Base-by-base conservation (phyloP, 225 moss, liverwort and hornwort genomes). In the Bryoerythrophyllum caledonicum region DNA sequence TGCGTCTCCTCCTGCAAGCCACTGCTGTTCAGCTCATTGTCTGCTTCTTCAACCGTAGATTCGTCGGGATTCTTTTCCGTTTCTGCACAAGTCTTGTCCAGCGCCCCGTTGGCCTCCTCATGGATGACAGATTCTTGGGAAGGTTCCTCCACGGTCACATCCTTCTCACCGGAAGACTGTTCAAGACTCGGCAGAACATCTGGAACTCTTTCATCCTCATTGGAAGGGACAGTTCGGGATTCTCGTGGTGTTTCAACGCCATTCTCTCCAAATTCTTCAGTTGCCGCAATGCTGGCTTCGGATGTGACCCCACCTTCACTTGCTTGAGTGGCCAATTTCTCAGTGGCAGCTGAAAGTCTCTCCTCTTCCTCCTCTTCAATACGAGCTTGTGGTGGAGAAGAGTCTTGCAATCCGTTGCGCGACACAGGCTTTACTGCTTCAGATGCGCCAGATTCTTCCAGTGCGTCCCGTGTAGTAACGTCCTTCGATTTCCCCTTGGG, bases 191-290 rank as follows among this genome's bases (percentile, higher is more conserved):
- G 82, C 43, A 49, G 53, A 44, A 51, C 70, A 19, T 70, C 67
- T 13, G 62, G 67, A 37, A 60, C 25, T 52, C 24, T 52, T 15
- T 66, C 62, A 17, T 8, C 49, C 8, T 49, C 49, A 19, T 30
- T 20, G 19, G 28, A 19, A 21, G 69, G 8, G 37, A 37, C 54
- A 55, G 37, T 37, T 55, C 57, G 25, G 7, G 70, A 26, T 21
- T 70, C 78, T 54, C 71, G 75, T 8, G 54, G 59, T 23, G 76
- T 49, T 35, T 68, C 72, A 21, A 54, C 19, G 43, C 78, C 74
- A 53, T 78, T 56, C 59, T 7, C 72, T 17, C 68, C 83, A 56
- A 76, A 66, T 43, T 70, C 80, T 61, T 77, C 80, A 12, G 11
- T 34, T 6, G 52, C 17, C 54, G 25, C 65, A 74, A 24, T 8